Evolutionary conservation across 495 filamentous ascomycete genomes (phyloP).

Genomic region (Annulohypoxylon maeteangense): DNA sequence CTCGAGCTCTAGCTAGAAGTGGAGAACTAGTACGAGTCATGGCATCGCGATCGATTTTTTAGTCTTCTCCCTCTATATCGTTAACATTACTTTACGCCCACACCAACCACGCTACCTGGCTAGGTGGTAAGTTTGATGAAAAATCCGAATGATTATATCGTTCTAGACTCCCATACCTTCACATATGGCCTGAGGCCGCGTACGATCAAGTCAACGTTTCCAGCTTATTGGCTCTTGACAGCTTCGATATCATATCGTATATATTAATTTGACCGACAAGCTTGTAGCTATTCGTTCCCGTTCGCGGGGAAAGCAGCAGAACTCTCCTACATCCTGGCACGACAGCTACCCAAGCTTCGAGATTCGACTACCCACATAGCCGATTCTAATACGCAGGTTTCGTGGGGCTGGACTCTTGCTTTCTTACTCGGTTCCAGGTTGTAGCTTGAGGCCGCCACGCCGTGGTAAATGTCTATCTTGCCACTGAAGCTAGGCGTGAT

Average conservation of each 20-base stretch:
- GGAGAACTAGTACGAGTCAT: slow-evolving; percentile 27
- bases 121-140: background rate
- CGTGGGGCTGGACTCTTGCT: background rate
- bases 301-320: slow-evolving; percentile 21
- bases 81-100: slow-evolving; percentile 10
- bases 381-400: background rate
- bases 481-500: slow-evolving; percentile 6
- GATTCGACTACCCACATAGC: background rate
- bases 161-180: slow-evolving; percentile 17
- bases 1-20: slow-evolving; percentile 14
- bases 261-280: slow-evolving; percentile 20
- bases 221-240: slow-evolving; percentile 27
- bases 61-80: background rate
- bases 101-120: slow-evolving; percentile 4
- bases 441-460: background rate
- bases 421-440: background rate
- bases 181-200: slow-evolving; percentile 26
- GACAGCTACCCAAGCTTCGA: slow-evolving; percentile 17
- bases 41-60: slow-evolving; percentile 3
- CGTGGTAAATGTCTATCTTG: background rate
- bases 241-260: slow-evolving; percentile 6
- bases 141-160: slow-evolving; percentile 12
- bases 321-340: slow-evolving; percentile 7
- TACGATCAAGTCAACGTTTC: background rate
- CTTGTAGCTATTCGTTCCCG: slow-evolving; percentile 12